A percentile compares a stretch with the other conserved stretches of the same genome.
Conservation (phyloP, 2,329 filamentous ascomycete species). For the Raffaelea ambrosiae region DNA sequence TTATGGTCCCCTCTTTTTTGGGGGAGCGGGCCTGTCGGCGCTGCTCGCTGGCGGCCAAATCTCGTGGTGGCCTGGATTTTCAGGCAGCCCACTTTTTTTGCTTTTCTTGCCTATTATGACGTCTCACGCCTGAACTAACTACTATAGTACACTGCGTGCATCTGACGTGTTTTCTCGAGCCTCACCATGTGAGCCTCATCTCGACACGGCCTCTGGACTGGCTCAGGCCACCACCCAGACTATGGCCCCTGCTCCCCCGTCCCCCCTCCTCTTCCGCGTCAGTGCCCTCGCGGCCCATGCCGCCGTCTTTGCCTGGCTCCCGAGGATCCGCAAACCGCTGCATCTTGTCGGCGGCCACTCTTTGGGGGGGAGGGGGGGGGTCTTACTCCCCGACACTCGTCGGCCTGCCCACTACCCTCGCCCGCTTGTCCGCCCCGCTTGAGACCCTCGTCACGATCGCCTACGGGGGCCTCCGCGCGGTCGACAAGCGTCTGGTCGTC, state of each 20-base stretch:
- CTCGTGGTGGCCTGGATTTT: slow-evolving; percentile 1
- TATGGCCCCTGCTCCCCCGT: too few relatives aligned
- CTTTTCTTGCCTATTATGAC: not conserved
- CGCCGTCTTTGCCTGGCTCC: not conserved
- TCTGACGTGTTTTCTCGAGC: too few relatives aligned
- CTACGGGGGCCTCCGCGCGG: slow-evolving; percentile 60
- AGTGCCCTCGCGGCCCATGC: not conserved
- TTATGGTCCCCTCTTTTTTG: too few relatives aligned
- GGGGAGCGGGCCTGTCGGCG: too few relatives aligned
- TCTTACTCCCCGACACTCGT: slow-evolving; percentile 69
- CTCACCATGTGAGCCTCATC: too few relatives aligned
- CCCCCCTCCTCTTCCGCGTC: too few relatives aligned
- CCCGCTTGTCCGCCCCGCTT: slow-evolving; percentile 56
- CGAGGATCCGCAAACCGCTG: slow-evolving; percentile 30
- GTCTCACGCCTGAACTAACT: too few relatives aligned
- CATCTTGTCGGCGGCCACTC: slow-evolving; percentile 40
- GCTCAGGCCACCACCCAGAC: too few relatives aligned
- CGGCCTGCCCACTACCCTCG: slow-evolving; percentile 50
- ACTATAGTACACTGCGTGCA: too few relatives aligned
- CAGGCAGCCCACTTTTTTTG: not conserved
- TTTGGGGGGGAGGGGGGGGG: too few relatives aligned
- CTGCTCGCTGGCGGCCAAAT: too few relatives aligned
- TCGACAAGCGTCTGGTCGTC: slow-evolving; percentile 42
- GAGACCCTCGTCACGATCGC: slow-evolving; percentile 61
- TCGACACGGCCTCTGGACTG: too few relatives aligned